Evolutionary conservation across 1,284 basidiomycete genomes (phyloP), one percentile per base, ranked within the genome.

Genomic region (Sporisorium graminicola): DNA sequence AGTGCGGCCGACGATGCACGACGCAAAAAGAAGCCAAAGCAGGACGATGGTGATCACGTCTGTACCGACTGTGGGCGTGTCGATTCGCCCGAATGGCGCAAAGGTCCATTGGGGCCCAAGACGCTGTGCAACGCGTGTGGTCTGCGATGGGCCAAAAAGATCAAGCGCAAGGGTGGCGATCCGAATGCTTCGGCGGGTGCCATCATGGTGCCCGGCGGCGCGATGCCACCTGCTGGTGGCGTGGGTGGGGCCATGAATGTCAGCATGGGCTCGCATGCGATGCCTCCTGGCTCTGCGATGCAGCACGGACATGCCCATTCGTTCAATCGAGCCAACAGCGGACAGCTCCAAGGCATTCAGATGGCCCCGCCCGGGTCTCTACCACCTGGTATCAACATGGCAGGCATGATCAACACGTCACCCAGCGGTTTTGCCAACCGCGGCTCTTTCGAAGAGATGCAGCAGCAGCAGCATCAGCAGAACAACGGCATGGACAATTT

Each of bases 1-100:
- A 64, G 29, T 14, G 59, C 60, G 2, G 60, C 60, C 9, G 73
- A 75, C 51, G 74, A 76, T 20, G 58, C 74, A 7, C 59, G 68
- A 27, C 74, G 74, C 67, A 71, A 75, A 57, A 78, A 79, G 69
- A 81, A 81, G 61, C 71, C 67, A 16, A 80, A 78, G 56, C 67
- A 66, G 50, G 74, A 79, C 35, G 79, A 82, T n/a, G 75, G 69
- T 22, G 82, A 84, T 56, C 78, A 82, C 49, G 82, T 84, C 50
- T 84, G 82, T 62, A 81, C 79, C 4, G 81, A 83, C 62, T 84
- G 82, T 47, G 82, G 82, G 1, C 73, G 79, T 20, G 78, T 82
- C 46, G 80, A 83, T 42, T 84, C 82, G 40, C 82, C 82, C 27
- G 82, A 84, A 65, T 84, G 82, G 82, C 76, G 82, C 33, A 83